Evolutionary conservation across 805 yeast genomes (phyloP).

Genomic region (Blastobotrys chiropterorum): DNA sequence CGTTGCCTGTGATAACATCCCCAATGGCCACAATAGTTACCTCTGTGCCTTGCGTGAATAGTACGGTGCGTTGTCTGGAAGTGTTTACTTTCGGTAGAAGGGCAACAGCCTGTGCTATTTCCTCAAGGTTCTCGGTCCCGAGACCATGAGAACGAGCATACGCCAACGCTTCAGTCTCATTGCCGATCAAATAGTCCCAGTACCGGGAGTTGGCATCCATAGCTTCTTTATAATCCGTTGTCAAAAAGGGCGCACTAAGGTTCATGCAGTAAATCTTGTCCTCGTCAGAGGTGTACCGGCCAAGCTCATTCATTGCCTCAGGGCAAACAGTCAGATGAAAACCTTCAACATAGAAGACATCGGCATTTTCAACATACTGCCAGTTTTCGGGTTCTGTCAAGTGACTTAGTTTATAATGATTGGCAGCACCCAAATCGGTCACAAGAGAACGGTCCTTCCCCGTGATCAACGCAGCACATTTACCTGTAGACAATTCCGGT

Average conservation of each 20-base stretch:
- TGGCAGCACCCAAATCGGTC: constrained; percentile 97
- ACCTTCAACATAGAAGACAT: constrained; percentile 92
- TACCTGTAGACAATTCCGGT: constrained; percentile 74
- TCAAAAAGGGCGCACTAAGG: constrained; percentile 94
- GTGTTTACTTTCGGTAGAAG: constrained; percentile 67
- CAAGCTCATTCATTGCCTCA: constrained; percentile 82
- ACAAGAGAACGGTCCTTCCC: constrained; percentile 87
- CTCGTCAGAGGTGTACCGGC: constrained; percentile 81
- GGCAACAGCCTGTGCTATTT: constrained; percentile 79
- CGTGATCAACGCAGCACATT: constrained; percentile 92
- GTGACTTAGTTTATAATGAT: constrained; percentile 88
- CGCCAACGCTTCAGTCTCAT: constrained; percentile 95
- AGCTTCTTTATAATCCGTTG: constrained; percentile 91
- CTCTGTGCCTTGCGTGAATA: constrained; percentile 93
- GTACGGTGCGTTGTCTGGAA: constrained; percentile 69
- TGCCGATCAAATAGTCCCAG: constrained; percentile 88
- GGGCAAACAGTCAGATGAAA: constrained; percentile 98
- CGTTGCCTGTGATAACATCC: constrained; percentile 37
- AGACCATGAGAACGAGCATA: constrained; percentile 82
- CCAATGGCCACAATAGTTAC: constrained; percentile 75
- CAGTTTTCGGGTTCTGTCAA: constrained; percentile 86
- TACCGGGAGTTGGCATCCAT: constrained; percentile 74
- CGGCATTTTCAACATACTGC: constrained; percentile 73
- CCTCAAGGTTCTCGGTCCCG: constrained; percentile 52
- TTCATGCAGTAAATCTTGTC: constrained; percentile 77